Percentiles rank a stretch among this genome's conserved stretches.
These are phyloP conservation scores for Durotheca rogersii DNA, from an alignment of 495 filamentous ascomycete species.

Conservation along the genomic window DNA sequence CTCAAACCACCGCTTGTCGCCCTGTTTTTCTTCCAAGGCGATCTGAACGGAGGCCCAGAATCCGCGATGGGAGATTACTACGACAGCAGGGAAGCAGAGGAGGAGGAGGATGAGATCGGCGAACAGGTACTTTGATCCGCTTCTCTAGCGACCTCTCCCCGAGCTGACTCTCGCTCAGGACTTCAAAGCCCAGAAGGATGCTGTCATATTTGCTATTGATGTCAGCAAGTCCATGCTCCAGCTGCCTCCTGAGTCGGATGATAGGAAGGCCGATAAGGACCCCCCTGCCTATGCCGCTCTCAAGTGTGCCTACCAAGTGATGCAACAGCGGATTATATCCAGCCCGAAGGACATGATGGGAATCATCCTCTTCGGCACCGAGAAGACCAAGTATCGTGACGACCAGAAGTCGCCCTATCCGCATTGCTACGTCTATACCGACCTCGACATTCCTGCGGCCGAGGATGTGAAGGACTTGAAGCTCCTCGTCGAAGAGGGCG, in stretches of 20 bases:
- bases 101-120: conserved; percentile 69
- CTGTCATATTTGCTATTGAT: conserved; percentile 93
- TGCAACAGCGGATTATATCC: conserved; percentile 97
- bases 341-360: conserved; percentile 98
- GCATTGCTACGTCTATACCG: conserved; percentile 88
- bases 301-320: conserved; percentile 90
- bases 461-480: conserved; percentile 81
- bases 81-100: conserved; percentile 57
- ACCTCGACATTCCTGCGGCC: conserved; percentile 85
- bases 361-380: conserved; percentile 88
- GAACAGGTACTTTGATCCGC: conserved; percentile 49
- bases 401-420: conserved; percentile 72
- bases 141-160: background rate
- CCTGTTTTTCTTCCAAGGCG: background rate
- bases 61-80: conserved; percentile 46
- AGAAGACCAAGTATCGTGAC: conserved; percentile 79
- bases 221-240: conserved; percentile 88
- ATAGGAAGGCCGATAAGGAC: conserved; percentile 72
- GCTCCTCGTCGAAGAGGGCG: conserved; percentile 66
- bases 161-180: conserved; percentile 54
- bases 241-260: conserved; percentile 59
- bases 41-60: background rate
- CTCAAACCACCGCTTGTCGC: no score
- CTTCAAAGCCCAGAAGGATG: conserved; percentile 93
- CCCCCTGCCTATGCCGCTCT: conserved; percentile 77